These are phyloP conservation scores for Hygrophorus pudorinus DNA, from an alignment of 768 basidiomycete genomes.

Conservation along the genomic window DNA sequence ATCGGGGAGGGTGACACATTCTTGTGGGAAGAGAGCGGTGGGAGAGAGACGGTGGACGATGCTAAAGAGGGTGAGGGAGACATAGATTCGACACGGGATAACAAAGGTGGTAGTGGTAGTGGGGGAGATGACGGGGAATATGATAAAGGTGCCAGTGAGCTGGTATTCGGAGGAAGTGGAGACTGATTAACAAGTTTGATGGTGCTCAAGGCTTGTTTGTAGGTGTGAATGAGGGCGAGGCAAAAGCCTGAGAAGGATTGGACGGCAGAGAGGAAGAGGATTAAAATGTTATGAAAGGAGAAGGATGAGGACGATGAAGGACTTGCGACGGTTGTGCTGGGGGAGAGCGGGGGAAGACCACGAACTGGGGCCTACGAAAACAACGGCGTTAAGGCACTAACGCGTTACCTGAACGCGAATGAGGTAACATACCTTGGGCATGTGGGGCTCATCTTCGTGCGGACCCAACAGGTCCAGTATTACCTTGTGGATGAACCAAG, in stretches of 20 bases:
- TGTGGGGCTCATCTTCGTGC: conserved; percentile 18
- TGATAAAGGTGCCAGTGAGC: conserved; percentile 11
- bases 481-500: conserved; percentile 80
- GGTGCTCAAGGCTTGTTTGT: conserved; percentile 53
- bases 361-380: background rate
- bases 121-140: conserved; percentile 7
- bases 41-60: conserved; percentile 20
- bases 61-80: conserved; percentile 11
- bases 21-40: conserved; percentile 9
- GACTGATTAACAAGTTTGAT: conserved; percentile 51
- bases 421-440: conserved; percentile 16
- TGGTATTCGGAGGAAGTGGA: conserved; percentile 4
- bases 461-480: conserved; percentile 59
- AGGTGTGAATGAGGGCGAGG: conserved; percentile 56
- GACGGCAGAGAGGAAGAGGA: conserved; percentile 65
- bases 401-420: too few species aligned
- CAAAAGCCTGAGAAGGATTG: conserved; percentile 63
- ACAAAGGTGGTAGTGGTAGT: background rate
- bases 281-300: conserved; percentile 45
- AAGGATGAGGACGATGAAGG: conserved; percentile 18
- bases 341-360: conserved; percentile 7
- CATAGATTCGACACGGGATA: conserved; percentile 2
- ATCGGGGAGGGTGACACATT: background rate
- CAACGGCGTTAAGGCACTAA: background rate
- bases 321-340: conserved; percentile 17